Conservation (phyloP, 441 rosid species). For the Melianthus villosus region DNA sequence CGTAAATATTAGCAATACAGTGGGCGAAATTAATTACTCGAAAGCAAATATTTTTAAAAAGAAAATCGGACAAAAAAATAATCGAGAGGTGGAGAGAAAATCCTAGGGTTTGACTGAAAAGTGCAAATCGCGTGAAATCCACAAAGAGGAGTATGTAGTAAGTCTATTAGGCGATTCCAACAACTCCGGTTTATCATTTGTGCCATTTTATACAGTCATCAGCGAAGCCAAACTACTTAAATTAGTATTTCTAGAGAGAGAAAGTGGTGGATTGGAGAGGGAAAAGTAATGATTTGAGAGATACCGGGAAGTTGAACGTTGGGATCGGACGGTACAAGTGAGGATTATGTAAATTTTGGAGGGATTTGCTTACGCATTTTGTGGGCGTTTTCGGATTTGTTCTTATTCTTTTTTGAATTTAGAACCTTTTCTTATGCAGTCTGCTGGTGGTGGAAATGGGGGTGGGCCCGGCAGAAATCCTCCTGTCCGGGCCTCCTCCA, state of each 20-base stretch:
- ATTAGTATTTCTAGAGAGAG: slow-evolving; percentile 12
- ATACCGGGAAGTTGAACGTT: slow-evolving; percentile 26
- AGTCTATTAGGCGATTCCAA: slow-evolving; percentile 27
- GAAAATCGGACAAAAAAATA: too few species aligned
- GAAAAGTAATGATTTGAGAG: too few species aligned
- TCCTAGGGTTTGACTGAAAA: slow-evolving; percentile 40
- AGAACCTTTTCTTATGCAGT: slow-evolving; percentile 49
- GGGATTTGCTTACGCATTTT: slow-evolving; percentile 14
- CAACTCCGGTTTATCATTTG: slow-evolving; percentile 18
- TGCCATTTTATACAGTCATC: slow-evolving; percentile 11
- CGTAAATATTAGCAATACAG: too few species aligned
- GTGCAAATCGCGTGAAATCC: slow-evolving; percentile 27
- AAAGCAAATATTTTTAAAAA: too few species aligned
- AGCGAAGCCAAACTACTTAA: slow-evolving; percentile 14
- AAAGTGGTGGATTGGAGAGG: slow-evolving; percentile 3
- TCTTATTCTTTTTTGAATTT: slow-evolving; percentile 13
- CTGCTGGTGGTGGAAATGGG: slow-evolving; percentile 62
- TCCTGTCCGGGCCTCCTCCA: slow-evolving; percentile 54
- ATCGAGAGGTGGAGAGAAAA: slow-evolving; percentile 11
- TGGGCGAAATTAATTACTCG: too few species aligned
- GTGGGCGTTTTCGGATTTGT: slow-evolving; percentile 11
- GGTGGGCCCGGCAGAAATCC: slow-evolving; percentile 38
- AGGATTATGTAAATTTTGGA: slow-evolving; percentile 19
- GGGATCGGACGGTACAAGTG: slow-evolving; percentile 36
- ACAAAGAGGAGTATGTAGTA: slow-evolving; percentile 19